Evolutionary conservation across 495 filamentous ascomycete genomes (phyloP).

Genomic region (Delitschia confertaspora): DNA sequence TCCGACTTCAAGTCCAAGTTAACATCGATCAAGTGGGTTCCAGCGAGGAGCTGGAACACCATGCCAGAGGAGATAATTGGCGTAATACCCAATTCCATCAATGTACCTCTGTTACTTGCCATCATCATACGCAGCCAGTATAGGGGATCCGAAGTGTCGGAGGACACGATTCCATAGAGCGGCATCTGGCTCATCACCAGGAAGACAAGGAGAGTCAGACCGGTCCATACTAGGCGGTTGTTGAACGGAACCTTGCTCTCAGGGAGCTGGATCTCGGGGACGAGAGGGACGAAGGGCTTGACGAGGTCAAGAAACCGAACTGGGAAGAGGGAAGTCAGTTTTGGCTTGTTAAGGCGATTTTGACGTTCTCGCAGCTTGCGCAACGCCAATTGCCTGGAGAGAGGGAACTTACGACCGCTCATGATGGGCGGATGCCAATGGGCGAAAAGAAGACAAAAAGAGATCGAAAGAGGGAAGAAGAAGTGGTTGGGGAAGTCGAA

Average conservation of each 20-base stretch:
- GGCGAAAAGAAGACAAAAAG: conserved; percentile 16
- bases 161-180: conserved; percentile 46
- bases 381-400: conserved; percentile 10
- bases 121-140: conserved; percentile 99
- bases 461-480: conserved; percentile 10
- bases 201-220: conserved; percentile 92
- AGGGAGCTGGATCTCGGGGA: conserved; percentile 96
- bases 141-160: conserved; percentile 77
- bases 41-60: conserved; percentile 99
- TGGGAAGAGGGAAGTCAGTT: conserved; percentile 37
- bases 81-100: conserved; percentile 99
- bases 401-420: conserved; percentile 47
- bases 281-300: conserved; percentile 97
- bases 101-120: conserved; percentile 94
- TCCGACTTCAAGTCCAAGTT: conserved; percentile 91
- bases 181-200: conserved; percentile 99
- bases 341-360: background rate
- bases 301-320: conserved; percentile 99
- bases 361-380: conserved; percentile 5
- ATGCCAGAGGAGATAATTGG: conserved; percentile 99
- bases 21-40: conserved; percentile 99
- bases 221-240: conserved; percentile 99
- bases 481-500: background rate
- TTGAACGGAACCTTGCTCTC: conserved; percentile 97
- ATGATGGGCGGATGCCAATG: conserved; percentile 41